Evolutionary conservation across 805 yeast species (phyloP), one percentile per base, ranked within the genome.

Genomic region (Candida broadrunensis): DNA sequence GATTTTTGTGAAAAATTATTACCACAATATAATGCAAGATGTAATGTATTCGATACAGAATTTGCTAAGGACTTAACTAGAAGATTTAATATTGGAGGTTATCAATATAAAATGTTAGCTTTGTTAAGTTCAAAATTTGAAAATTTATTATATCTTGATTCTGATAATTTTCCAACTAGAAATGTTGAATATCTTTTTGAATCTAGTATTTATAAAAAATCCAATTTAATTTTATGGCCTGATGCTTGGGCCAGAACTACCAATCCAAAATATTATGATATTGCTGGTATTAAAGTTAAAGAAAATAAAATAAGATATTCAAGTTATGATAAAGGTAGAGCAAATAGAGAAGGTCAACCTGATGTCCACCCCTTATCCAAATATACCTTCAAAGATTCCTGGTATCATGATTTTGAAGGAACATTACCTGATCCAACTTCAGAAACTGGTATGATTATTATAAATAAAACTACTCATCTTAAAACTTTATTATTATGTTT

Each of bases 231-330:
- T 8, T 43, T 80, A 7, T 81, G 88, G 87, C 88, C 88, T 3
- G 87, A 81, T 58, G 76, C 77, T 26, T 81, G 88, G 88, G 71
- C 81, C 2, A 67, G 88, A 56, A 79, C 86, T 4, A 80, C 86
- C 7, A 71, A 77, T 46, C 88, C 88, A 16, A 65, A 63, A 35
- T 79, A 59, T 51, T 79, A 76, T 52, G 78, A 77, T 7, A 78
- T 83, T 39, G 75, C 85, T 8, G 64, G 60, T 8, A 47, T 60
- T 4, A 43, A 51, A 3, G 71, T 69, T 3, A 46, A 39, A 25
- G 67, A 63, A 30, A 61, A 59, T 12, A 70, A 69, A 48, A 42
- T 65, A 13, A 50, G 64, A 29, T 63, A 63, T 46, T 56, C 66
- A 2, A 42, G 43, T 0, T 64, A 61, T 41, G 57, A 71, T 65